Evolutionary conservation across 2,329 filamentous ascomycete genomes (phyloP).

Genomic region (Mollisia scopiformis): DNA sequence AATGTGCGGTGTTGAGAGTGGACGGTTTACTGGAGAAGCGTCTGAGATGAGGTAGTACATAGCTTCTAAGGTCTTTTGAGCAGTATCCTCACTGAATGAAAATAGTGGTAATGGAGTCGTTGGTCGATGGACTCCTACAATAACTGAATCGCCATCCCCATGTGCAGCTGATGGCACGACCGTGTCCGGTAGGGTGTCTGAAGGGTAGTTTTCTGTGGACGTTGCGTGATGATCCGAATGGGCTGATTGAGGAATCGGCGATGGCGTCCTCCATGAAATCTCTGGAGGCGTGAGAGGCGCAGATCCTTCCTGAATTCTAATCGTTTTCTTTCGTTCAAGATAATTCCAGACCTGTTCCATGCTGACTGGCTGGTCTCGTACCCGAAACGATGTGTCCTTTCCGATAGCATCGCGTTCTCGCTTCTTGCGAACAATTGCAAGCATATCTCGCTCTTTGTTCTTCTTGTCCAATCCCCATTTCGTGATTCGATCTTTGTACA

Average conservation of each 20-base stretch:
- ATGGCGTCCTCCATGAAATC: slow-evolving; percentile 11
- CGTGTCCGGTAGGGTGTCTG: neutral
- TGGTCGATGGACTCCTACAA: neutral
- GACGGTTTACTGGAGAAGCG: neutral
- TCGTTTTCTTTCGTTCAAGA: slow-evolving; percentile 5
- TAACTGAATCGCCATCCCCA: neutral
- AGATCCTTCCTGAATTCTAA: neutral
- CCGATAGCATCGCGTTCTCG: slow-evolving; percentile 5
- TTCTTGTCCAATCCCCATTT: slow-evolving; percentile 17
- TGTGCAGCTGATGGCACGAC: neutral
- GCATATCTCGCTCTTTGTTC: slow-evolving; percentile 13
- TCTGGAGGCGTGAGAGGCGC: slow-evolving; percentile 3
- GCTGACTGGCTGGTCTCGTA: slow-evolving; percentile 5
- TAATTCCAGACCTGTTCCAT: slow-evolving; percentile 2
- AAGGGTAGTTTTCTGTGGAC: neutral
- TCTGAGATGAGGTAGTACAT: neutral
- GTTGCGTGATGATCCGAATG: neutral
- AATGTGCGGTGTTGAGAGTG: slow-evolving; percentile 3
- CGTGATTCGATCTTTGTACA: slow-evolving; percentile 15
- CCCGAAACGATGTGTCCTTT: slow-evolving; percentile 5
- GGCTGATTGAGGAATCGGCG: neutral
- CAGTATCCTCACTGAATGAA: neutral
- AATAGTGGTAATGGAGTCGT: neutral
- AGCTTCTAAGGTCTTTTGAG: neutral
- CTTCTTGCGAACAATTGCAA: slow-evolving; percentile 7